phyloP scores from a whole-genome alignment of 768 basidiomycete genomes.

The Podaxis rugospora region DNA sequence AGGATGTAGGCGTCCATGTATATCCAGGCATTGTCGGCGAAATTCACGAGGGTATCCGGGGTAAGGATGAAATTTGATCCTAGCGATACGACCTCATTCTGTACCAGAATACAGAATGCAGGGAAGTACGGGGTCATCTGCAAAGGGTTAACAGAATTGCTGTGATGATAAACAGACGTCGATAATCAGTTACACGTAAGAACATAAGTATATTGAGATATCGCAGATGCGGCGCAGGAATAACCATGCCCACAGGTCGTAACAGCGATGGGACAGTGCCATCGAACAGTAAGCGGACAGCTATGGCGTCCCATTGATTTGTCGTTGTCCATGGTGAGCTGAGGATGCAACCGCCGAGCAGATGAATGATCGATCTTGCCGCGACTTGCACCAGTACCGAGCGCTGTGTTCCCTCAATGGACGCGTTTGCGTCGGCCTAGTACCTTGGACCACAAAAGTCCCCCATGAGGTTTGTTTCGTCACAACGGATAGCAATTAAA shows the following conservation, averaged over 20 bases:
- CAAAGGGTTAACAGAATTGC: neutral
- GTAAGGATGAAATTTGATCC: neutral
- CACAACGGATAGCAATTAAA: too few relatives aligned
- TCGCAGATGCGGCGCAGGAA: neutral
- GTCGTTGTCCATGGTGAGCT: neutral
- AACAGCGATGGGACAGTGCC: neutral
- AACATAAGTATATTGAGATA: neutral
- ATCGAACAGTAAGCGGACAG: neutral
- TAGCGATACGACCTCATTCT: neutral
- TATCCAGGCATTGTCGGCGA: neutral
- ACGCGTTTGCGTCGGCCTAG: neutral
- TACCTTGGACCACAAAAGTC: neutral
- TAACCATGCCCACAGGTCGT: neutral
- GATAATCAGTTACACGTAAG: neutral
- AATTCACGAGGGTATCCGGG: neutral
- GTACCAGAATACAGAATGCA: neutral
- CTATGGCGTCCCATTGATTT: neutral
- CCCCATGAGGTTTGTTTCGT: neutral
- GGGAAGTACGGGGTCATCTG: neutral
- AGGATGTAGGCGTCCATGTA: neutral
- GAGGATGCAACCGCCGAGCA: neutral
- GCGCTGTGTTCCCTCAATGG: neutral
- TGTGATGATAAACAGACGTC: neutral
- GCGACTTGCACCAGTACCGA: neutral
- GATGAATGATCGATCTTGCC: neutral